Evolutionary conservation across 352 stramenopile genomes (phyloP).

Genomic region (Saprolegnia parasitica): DNA sequence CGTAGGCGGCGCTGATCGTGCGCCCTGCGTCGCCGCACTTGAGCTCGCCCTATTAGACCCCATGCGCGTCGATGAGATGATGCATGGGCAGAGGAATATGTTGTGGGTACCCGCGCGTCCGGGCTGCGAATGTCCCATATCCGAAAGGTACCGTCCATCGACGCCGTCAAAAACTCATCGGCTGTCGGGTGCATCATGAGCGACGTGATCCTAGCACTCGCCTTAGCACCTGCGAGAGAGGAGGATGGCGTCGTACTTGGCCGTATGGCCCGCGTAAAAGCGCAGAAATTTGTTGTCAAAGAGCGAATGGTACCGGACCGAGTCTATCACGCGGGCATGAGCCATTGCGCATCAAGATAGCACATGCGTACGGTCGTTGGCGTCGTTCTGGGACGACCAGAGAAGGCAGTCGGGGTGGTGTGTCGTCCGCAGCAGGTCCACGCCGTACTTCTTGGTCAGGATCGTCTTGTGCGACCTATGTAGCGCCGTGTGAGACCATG

Average conservation of each 20-base stretch:
- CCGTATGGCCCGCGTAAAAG: constrained; percentile 78
- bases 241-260: constrained; percentile 40
- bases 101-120: constrained; percentile 43
- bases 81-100: background rate
- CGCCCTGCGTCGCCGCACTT: constrained; percentile 32
- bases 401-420: constrained; percentile 83
- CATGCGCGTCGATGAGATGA: background rate
- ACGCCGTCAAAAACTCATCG: constrained; percentile 79
- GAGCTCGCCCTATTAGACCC: constrained; percentile 50
- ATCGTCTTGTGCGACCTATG: constrained; percentile 78
- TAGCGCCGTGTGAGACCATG: too few species aligned
- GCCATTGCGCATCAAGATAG: background rate
- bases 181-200: constrained; percentile 83
- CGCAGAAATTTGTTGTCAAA: constrained; percentile 87
- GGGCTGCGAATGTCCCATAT: constrained; percentile 75
- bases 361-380: constrained; percentile 54
- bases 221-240: background rate
- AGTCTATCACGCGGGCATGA: constrained; percentile 35
- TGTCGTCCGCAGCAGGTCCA: constrained; percentile 71
- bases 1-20: constrained; percentile 60
- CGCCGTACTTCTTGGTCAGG: constrained; percentile 77
- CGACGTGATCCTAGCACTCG: constrained; percentile 54
- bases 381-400: constrained; percentile 70
- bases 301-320: constrained; percentile 83
- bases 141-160: constrained; percentile 68